Evolutionary conservation across 208 protist genomes (phyloP), one percentile per base, ranked within the genome.

Genomic region (Trypanosoma grayi): DNA sequence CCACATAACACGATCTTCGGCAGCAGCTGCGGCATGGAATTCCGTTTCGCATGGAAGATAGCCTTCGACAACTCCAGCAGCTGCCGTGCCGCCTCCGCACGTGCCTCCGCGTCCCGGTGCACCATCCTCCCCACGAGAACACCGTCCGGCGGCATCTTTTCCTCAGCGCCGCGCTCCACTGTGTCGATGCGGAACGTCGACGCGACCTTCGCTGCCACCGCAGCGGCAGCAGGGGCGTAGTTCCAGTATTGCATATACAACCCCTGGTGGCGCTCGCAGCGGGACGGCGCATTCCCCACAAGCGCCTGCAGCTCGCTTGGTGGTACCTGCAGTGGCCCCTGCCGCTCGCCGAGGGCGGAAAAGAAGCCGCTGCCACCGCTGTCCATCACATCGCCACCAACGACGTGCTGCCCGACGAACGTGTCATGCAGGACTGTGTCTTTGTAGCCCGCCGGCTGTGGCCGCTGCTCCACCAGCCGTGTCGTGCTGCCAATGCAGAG

Each of bases 321-420:
- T 22, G 70, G 62, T 1, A 65, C 50, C 16, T 40, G n/a, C 45
- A 75, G 37, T 41, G 70, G 62, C 5, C 54, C 55, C 4, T 75
- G 44, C 7, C 58, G 55, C 33, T 62, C 61, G 8, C 55, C 61
- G 7, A 58, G 8, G 0, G 70, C 70, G 27, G 60, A 70, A 20
- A 67, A 70, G 41, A 66, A 65, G 18, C 70, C 70, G 16, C 44
- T 57, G 1, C 62, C 62, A 16, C 20, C 31, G 25, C 43, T 39
- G 44, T 36, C 41, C 55, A 75, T 67, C 39, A 75, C 70, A 60
- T 75, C 70, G n/a, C 70, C 62, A 20, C 70, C 70, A 53, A 65
- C 33, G 25, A 75, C 4, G 40, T 66, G 65, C 48, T 64, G 56
- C 6, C 70, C 70, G 30, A 65, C 62, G 2, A 70, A 30, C 0